Evolutionary conservation across 805 yeast genomes (phyloP).

Genomic region (Suhomyces xylopsoci): DNA sequence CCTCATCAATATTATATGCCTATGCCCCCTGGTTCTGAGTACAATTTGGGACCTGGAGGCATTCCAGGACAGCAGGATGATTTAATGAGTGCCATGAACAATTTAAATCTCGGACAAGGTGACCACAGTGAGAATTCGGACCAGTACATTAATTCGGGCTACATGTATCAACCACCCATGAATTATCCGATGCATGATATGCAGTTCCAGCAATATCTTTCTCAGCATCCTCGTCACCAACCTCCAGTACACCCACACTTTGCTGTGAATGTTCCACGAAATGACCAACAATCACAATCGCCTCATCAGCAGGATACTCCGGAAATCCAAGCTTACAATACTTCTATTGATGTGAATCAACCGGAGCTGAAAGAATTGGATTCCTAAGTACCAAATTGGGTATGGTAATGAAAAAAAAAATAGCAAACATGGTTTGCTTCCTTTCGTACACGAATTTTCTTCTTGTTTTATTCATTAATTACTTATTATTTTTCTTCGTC

Average conservation of each 20-base stretch:
- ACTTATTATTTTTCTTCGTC: background rate
- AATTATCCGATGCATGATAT: slow-evolving; percentile 13
- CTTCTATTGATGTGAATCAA: background rate
- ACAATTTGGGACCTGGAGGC: background rate
- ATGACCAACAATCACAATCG: background rate
- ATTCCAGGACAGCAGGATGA: slow-evolving; percentile 8
- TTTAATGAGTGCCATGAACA: slow-evolving; percentile 12
- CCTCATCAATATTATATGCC: slow-evolving; percentile 3
- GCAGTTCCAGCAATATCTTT: slow-evolving; percentile 14
- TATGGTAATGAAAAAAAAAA: background rate
- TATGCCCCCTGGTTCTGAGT: slow-evolving; percentile 5
- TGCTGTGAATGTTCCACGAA: background rate
- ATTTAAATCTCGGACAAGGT: slow-evolving; percentile 10
- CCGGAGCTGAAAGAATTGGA: background rate
- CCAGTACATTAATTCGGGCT: slow-evolving; percentile 9
- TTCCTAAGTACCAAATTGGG: background rate
- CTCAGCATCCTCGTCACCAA: slow-evolving; percentile 6
- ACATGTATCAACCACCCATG: slow-evolving; percentile 13
- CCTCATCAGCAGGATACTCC: background rate
- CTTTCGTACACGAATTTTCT: background rate
- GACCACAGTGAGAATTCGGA: slow-evolving; percentile 3
- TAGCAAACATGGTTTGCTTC: background rate
- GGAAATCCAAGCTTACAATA: background rate
- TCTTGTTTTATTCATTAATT: background rate
- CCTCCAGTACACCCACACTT: slow-evolving; percentile 4